Percentiles rank a stretch among this genome's conserved stretches.
Evolutionary conservation across 1,284 basidiomycete species (phyloP).

Genomic region (Vanrija pseudolonga): DNA sequence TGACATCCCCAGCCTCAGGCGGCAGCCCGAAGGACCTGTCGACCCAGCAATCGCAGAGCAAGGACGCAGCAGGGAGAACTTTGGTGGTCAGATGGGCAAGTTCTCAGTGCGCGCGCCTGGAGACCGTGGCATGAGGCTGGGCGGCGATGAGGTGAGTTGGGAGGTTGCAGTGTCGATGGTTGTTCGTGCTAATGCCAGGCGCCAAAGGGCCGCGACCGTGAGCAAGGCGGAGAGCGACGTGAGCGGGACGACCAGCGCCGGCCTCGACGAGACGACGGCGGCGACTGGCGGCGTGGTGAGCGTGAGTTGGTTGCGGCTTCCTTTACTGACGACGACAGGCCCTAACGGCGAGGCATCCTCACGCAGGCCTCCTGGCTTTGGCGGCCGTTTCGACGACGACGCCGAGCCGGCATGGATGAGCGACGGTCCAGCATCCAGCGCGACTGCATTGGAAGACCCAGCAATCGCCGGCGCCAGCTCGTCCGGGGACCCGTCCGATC

Average conservation of each 20-base stretch:
- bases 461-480: slow-evolving; percentile 22
- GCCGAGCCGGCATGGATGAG: slow-evolving; percentile 46
- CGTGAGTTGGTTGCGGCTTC: too few species aligned
- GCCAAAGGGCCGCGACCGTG: background rate
- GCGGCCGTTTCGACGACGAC: slow-evolving; percentile 29
- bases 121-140: slow-evolving; percentile 23
- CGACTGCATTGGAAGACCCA: slow-evolving; percentile 20
- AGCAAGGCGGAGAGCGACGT: slow-evolving; percentile 3
- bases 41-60: slow-evolving; percentile 19
- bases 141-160: slow-evolving; percentile 23
- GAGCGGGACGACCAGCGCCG: slow-evolving; percentile 7
- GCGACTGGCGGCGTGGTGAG: slow-evolving; percentile 4
- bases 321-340: background rate
- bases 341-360: slow-evolving; percentile 13
- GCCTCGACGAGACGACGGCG: slow-evolving; percentile 2
- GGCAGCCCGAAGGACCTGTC: slow-evolving; percentile 18
- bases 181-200: background rate
- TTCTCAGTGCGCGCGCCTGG: slow-evolving; percentile 24
- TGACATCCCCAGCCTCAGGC: slow-evolving; percentile 14
- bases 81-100: slow-evolving; percentile 34
- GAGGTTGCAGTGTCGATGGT: background rate
- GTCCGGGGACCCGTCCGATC: slow-evolving; percentile 17
- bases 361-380: slow-evolving; percentile 4
- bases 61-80: background rate
- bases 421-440: slow-evolving; percentile 15